Percentiles rank a stretch among this genome's conserved stretches.
Evolutionary conservation across 139 green algal genomes (phyloP).

Genomic region (Yamagishiella unicocca): DNA sequence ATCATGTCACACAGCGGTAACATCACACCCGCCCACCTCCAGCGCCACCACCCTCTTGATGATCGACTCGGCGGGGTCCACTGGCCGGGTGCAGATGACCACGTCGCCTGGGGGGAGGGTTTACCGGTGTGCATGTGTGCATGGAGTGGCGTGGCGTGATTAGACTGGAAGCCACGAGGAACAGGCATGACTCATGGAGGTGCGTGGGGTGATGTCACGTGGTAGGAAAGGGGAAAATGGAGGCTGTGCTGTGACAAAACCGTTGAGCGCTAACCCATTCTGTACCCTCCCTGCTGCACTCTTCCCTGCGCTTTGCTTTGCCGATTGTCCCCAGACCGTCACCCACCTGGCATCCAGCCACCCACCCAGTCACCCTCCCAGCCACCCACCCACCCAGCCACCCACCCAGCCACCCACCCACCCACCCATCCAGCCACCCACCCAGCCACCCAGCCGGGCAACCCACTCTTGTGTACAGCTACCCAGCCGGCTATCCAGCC

Average conservation of each 20-base stretch:
- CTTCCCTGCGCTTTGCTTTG: background rate
- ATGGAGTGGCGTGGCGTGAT: no score
- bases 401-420: background rate
- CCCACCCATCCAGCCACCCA: no score
- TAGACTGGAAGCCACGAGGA: background rate
- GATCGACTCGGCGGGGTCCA: slow-evolving; percentile 65
- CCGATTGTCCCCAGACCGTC: background rate
- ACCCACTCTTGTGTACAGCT: background rate
- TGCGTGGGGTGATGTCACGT: no score
- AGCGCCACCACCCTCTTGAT: slow-evolving; percentile 72
- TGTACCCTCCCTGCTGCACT: background rate
- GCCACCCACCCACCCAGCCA: no score
- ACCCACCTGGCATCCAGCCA: background rate
- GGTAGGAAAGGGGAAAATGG: background rate
- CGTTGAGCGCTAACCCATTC: background rate
- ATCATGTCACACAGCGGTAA: no score
- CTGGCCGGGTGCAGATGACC: slow-evolving; percentile 67
- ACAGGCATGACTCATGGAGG: background rate
- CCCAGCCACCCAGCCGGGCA: background rate
- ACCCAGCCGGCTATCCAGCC: no score
- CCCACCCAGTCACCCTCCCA: background rate
- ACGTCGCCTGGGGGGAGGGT: slow-evolving; percentile 63
- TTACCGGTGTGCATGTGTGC: no score
- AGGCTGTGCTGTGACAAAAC: background rate
- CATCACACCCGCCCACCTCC: slow-evolving; percentile 34